phyloP scores from a whole-genome alignment of 352 stramenopile species.

The Phytopythium mirpurense region DNA sequence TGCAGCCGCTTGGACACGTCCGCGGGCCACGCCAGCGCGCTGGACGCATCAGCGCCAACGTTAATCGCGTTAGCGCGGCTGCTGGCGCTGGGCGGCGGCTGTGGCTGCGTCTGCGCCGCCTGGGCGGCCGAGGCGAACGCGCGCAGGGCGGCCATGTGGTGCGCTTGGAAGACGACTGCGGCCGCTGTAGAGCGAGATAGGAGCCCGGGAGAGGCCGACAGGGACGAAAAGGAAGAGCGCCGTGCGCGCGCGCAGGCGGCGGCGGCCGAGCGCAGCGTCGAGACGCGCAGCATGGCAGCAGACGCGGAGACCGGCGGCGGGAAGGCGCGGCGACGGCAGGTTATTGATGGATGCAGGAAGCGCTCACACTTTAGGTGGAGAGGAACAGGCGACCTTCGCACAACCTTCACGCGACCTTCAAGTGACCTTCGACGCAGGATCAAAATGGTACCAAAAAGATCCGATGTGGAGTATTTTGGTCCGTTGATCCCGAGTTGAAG shows the following conservation, averaged over 20 bases:
- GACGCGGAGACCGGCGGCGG: background rate
- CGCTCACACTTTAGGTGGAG: background rate
- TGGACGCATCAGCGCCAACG: background rate
- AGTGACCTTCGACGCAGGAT: background rate
- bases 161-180: background rate
- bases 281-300: background rate
- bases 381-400: background rate
- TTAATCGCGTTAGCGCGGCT: too few relatives aligned
- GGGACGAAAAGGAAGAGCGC: background rate
- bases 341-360: background rate
- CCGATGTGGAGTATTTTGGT: background rate
- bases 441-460: too few relatives aligned
- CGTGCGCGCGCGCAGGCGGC: background rate
- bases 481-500: background rate
- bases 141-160: background rate
- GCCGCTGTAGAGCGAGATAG: background rate
- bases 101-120: background rate
- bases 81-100: too few relatives aligned
- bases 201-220: background rate
- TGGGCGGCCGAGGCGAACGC: background rate
- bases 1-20: constrained; percentile 36
- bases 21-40: constrained; percentile 21
- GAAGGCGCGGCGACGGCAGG: background rate
- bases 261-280: constrained; percentile 3
- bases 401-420: background rate